These are phyloP conservation scores for Panellus pusillus DNA, from an alignment of 768 basidiomycete species.

Conservation along the genomic window DNA sequence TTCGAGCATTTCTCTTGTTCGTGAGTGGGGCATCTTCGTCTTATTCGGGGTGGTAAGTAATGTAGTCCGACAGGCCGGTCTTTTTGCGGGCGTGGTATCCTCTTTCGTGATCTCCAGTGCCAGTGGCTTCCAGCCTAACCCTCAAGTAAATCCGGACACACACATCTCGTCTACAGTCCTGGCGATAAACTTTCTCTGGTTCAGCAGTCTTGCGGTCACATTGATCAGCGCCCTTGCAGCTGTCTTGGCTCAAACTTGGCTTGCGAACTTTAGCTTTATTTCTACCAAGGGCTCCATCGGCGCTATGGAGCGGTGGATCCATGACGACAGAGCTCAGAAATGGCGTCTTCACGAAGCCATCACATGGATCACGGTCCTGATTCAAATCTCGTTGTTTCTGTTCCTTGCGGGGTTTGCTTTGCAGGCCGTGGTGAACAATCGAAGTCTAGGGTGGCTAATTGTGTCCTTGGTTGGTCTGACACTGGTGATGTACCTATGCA, in stretches of 20 bases:
- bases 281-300: neutral
- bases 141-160: neutral
- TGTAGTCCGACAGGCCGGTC: neutral
- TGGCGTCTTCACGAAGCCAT: slow-evolving; percentile 1
- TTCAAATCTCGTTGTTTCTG: slow-evolving; percentile 1
- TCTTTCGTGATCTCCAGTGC: slow-evolving; percentile 4
- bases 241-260: slow-evolving; percentile 5
- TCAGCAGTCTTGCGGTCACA: slow-evolving; percentile 1
- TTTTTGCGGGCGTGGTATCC: slow-evolving; percentile 4
- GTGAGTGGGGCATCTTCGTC: neutral
- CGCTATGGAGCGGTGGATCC: slow-evolving; percentile 2
- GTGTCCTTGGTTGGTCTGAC: slow-evolving; percentile 3
- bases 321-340: neutral
- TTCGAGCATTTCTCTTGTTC: slow-evolving; percentile 1
- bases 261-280: slow-evolving; percentile 3
- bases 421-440: neutral
- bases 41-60: neutral
- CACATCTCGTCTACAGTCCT: neutral
- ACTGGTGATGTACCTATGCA: neutral
- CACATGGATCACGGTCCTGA: neutral
- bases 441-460: slow-evolving; percentile 2
- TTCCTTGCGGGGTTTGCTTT: slow-evolving; percentile 1
- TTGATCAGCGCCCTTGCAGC: slow-evolving; percentile 8
- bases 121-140: neutral
- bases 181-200: slow-evolving; percentile 8